Base-by-base conservation (phyloP, 148 eudicot species). In the Chenopodium album region DNA sequence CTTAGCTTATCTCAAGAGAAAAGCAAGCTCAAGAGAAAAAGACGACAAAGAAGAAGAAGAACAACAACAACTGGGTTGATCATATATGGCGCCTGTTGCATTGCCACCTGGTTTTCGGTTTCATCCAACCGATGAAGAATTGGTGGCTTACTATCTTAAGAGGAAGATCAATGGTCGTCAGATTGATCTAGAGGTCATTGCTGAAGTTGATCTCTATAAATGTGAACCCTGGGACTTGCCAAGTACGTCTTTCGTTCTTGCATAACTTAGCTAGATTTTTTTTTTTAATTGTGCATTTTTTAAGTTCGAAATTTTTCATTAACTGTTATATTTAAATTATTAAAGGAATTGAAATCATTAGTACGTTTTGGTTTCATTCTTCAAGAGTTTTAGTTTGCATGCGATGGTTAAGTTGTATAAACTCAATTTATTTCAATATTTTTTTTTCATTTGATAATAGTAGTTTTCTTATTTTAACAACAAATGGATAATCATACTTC, bases 221-320 rank as follows among this genome's bases (percentile, higher is more conserved):
- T 80, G 76, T 11, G 82, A 71, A 47, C 82, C 82, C 0, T 80
- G 82, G 82, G 82, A 80, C 28, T n/a, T 80, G 68, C 69, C 69
- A 16, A 37, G 74, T 70, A 70, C 12, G 76, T 73, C 8, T 23
- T 73, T 73, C 23, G 46, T 65, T 73, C 23, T 65, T 65, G 17
- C 52, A 13, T 77, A 32, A 22, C 29, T 19, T 63, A 37, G 47
- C 59, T 41, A 68, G 28, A 77, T 37, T 63, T 13, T 3, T 23
- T 23, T 23, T 66, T 66, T 52, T 52, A 0, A 1, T 12, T 52
- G 2, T 52, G 44, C 44, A 37, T 37, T 37, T 37, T 37, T 37
- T 37, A 37, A 37, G 7, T 37, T 37, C 44, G 7, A 37, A 37
- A 37, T 37, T 37, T 37, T 37, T 37, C 41, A 37, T 37, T 37